These are phyloP conservation scores for Boletus vinaceobasis DNA, from an alignment of 768 basidiomycete species.

Conservation along the genomic window DNA sequence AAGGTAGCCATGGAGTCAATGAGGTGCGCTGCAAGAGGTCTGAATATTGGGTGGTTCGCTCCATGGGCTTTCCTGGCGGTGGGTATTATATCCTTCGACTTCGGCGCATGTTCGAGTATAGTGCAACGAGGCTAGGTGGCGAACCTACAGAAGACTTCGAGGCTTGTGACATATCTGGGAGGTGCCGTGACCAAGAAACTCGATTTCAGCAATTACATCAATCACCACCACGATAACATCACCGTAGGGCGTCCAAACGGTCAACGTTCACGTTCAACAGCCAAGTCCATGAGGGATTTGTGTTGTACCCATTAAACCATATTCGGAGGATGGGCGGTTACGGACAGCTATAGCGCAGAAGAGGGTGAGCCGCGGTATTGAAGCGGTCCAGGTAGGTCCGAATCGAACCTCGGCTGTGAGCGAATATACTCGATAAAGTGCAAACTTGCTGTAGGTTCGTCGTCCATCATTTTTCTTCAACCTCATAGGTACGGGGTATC, in stretches of 20 bases:
- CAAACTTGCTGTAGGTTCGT: background rate
- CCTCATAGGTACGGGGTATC: background rate
- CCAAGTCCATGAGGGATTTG: background rate
- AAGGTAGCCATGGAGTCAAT: constrained; percentile 8
- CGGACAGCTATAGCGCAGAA: background rate
- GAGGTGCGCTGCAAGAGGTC: background rate
- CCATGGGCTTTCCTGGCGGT: background rate
- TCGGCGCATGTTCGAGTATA: background rate
- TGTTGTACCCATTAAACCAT: background rate
- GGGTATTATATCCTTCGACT: constrained; percentile 10
- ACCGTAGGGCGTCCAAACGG: background rate
- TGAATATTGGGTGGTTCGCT: background rate
- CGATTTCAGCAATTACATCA: background rate
- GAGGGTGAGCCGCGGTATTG: background rate
- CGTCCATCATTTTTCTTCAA: background rate
- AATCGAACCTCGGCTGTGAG: background rate
- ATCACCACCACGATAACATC: background rate
- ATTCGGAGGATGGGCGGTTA: background rate
- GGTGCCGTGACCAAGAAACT: background rate
- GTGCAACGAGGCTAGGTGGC: background rate
- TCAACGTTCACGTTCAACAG: too few relatives aligned
- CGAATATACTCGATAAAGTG: background rate
- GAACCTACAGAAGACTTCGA: background rate
- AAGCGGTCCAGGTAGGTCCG: background rate
- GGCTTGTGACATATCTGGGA: constrained; percentile 4